A percentile compares a stretch with the other conserved stretches of the same genome.
These are phyloP conservation scores for Lactuca sativa DNA, from an alignment of 129 eudicot species.

Conservation along the genomic window DNA sequence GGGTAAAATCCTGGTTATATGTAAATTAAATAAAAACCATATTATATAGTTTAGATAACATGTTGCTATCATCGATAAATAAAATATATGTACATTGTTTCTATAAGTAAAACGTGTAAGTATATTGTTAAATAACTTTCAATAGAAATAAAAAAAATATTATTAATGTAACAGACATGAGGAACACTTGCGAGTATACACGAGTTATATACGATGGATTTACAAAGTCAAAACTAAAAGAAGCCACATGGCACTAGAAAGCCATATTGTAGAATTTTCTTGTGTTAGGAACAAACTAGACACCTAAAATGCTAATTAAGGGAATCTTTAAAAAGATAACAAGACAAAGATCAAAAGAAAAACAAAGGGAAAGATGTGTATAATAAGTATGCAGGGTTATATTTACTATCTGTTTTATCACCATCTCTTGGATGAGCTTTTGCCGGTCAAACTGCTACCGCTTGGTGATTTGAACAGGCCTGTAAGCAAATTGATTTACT, in stretches of 20 bases:
- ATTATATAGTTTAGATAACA: too few relatives aligned
- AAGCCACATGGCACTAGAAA: background rate
- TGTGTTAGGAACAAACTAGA: background rate
- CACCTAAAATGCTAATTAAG: background rate
- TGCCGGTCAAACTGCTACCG: slow-evolving; percentile 40
- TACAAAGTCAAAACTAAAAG: background rate
- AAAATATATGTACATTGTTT: too few relatives aligned
- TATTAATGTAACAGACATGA: too few relatives aligned
- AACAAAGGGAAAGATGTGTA: slow-evolving; percentile 5
- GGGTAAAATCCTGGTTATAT: too few relatives aligned
- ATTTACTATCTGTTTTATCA: slow-evolving; percentile 20
- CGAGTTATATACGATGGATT: background rate
- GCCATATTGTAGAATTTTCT: background rate
- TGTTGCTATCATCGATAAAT: too few relatives aligned
- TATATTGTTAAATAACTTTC: background rate
- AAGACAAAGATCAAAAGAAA: slow-evolving; percentile 1
- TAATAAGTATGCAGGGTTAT: slow-evolving; percentile 3
- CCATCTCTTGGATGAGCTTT: slow-evolving; percentile 47
- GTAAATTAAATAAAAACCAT: too few relatives aligned
- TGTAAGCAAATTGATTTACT: slow-evolving; percentile 25
- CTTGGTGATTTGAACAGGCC: slow-evolving; percentile 57
- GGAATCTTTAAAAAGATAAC: background rate
- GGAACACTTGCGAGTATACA: background rate
- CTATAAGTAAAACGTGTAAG: too few relatives aligned
- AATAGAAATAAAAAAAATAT: background rate